Base-by-base conservation (phyloP, 169 alveolate genomes). In the Cryptosporidium bovis region DNA sequence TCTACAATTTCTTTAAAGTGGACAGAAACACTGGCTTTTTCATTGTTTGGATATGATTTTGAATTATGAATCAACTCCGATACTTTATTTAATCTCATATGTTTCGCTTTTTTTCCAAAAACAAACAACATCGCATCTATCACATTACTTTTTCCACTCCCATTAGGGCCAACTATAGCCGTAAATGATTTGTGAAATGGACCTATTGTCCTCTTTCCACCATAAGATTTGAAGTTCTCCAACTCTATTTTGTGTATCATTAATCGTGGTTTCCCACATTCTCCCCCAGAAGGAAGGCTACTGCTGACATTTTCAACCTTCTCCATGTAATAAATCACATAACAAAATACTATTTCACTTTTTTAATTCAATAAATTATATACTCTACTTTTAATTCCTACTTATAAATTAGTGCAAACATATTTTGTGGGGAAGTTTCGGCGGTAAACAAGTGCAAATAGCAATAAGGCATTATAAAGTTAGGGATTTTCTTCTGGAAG, bases 61-160 rank as follows among this genome's bases (percentile, higher is more conserved):
- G 99, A 95, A 82, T 95, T 95, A 92, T 97, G 99, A 13, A 98
- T 97, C 44, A 97, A 93, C 62, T 97, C 98, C 20, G 97, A 90
- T 44, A 97, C 91, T 90, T 95, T 97, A 82, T 97, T 95, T 65
- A 95, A 93, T n/a, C 99, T 93, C 96, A 99, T 95, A 90, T 97
- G 96, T 83, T 95, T 95, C 18, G 99, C 99, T 51, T 98, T 90
- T 84, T 96, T 91, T 18, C 99, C 99, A 90, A 99, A 98, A 12
- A 97, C 99, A 91, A 99, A 99, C 51, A 98, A 95, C 95, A 99
- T 92, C 10, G 99, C 98, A 85, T 99, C 99, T 50, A 98, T 97
- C 40, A 98, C 95, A 90, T 99, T 99, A 83, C 99, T 97, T 94
- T 99, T 99, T 15, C 99, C 99, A 56, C 99, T 95, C 16, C 99